Percentiles rank a stretch among this genome's conserved stretches.
Evolutionary conservation across 352 stramenopile species (phyloP).

Genomic region (Phytophthora megakarya): DNA sequence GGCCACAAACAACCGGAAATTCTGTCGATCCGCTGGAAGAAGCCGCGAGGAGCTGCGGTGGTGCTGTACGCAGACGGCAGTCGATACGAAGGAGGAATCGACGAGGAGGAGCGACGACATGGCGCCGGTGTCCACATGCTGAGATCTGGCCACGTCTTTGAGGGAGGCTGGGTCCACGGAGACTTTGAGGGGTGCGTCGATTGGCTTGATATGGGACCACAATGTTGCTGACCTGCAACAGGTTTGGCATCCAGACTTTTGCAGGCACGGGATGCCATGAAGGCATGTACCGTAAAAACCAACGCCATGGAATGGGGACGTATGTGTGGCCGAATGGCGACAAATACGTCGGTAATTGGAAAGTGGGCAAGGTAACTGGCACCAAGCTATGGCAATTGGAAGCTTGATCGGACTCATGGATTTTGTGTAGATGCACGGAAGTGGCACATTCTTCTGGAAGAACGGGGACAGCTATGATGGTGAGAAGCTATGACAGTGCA

Average conservation of each 20-base stretch:
- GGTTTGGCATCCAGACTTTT: constrained; percentile 87
- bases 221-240: constrained; percentile 25
- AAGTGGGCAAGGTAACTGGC: constrained; percentile 64
- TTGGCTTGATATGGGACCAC: not conserved
- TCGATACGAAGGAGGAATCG: constrained; percentile 64
- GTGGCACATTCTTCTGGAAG: constrained; percentile 71
- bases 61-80: constrained; percentile 70
- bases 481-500: constrained; percentile 31
- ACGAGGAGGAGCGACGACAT: constrained; percentile 58
- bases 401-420: too few species aligned
- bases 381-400: too few species aligned
- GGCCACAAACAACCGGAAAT: constrained; percentile 44
- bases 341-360: constrained; percentile 89
- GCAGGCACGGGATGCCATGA: constrained; percentile 81
- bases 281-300: constrained; percentile 87
- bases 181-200: constrained; percentile 79
- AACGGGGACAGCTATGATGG: constrained; percentile 83
- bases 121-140: constrained; percentile 63
- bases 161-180: constrained; percentile 83
- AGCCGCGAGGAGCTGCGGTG: constrained; percentile 40
- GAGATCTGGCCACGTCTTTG: constrained; percentile 66
- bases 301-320: constrained; percentile 81
- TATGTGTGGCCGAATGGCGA: constrained; percentile 91
- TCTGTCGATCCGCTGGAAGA: constrained; percentile 57
- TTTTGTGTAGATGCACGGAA: constrained; percentile 79